phyloP scores from a whole-genome alignment of 176 grass and related monocot species.

The Musa troglodytarum region DNA sequence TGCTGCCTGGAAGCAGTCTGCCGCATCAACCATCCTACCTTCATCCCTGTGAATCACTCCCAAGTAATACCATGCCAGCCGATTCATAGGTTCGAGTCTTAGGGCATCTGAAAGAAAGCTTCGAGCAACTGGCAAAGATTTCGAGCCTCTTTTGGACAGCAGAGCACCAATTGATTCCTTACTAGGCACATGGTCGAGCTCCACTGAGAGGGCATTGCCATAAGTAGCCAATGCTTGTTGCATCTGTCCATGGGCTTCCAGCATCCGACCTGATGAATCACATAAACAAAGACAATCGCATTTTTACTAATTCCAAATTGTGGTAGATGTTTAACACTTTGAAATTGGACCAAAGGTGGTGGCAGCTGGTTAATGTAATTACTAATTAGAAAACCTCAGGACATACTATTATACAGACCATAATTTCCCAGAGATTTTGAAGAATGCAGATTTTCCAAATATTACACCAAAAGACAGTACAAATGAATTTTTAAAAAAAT shows the following conservation, averaged over 20 bases:
- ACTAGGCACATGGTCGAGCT: constrained; percentile 63
- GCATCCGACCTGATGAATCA: constrained; percentile 41
- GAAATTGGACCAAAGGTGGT: too few species aligned
- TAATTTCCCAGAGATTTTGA: too few species aligned
- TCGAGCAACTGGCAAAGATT: constrained; percentile 60
- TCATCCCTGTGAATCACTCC: constrained; percentile 81
- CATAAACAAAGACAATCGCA: background rate
- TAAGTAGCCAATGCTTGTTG: constrained; percentile 49
- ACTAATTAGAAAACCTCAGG: too few species aligned
- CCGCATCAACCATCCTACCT: constrained; percentile 59
- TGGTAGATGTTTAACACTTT: background rate
- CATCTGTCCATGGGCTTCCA: constrained; percentile 38
- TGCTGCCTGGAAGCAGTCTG: constrained; percentile 86
- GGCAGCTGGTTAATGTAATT: too few species aligned
- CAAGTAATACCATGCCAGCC: constrained; percentile 79
- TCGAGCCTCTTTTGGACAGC: constrained; percentile 51
- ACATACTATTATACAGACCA: too few species aligned
- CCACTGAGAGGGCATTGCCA: constrained; percentile 51
- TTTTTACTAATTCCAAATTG: background rate
- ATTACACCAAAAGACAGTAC: too few species aligned
- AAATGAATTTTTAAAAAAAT: too few species aligned
- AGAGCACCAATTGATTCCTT: constrained; percentile 72
- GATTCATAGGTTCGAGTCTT: constrained; percentile 67
- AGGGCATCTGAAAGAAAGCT: constrained; percentile 87
- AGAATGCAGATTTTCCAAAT: too few species aligned